A percentile compares a stretch with the other conserved stretches of the same genome.
These are phyloP conservation scores for Dioscorea zingiberensis DNA, from an alignment of 106 monocot species.

Conservation along the genomic window DNA sequence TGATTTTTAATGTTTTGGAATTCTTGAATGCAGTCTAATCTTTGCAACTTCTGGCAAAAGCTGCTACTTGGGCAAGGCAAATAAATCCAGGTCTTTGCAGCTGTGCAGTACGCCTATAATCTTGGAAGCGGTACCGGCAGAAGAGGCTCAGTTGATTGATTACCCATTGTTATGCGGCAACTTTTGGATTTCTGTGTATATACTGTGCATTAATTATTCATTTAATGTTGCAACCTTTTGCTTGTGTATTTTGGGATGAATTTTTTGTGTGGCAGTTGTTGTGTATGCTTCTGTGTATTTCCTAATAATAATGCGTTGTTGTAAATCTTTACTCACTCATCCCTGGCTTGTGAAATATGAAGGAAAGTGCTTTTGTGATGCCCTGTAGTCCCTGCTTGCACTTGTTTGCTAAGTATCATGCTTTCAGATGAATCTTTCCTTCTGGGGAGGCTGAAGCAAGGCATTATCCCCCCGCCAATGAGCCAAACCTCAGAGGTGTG, in stretches of 20 bases:
- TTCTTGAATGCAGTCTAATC: conserved; percentile 58
- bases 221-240: too few relatives aligned
- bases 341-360: conserved; percentile 8
- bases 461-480: conserved; percentile 63
- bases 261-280: not conserved
- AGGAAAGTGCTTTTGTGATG: conserved; percentile 69
- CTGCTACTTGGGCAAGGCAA: conserved; percentile 86
- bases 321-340: not conserved
- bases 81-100: too few relatives aligned
- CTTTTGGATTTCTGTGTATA: too few relatives aligned
- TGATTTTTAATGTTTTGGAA: conserved; percentile 3
- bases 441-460: conserved; percentile 83
- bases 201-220: too few relatives aligned
- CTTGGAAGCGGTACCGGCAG: conserved; percentile 62
- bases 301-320: conserved; percentile 2
- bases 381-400: conserved; percentile 94
- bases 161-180: too few relatives aligned
- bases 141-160: too few relatives aligned
- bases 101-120: conserved; percentile 79
- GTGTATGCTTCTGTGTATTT: not conserved
- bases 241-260: not conserved
- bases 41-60: conserved; percentile 83
- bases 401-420: conserved; percentile 89
- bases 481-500: conserved; percentile 86
- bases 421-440: conserved; percentile 87